Evolutionary conservation across 495 filamentous ascomycete species (phyloP).

Genomic region (Aspergillus affinis): DNA sequence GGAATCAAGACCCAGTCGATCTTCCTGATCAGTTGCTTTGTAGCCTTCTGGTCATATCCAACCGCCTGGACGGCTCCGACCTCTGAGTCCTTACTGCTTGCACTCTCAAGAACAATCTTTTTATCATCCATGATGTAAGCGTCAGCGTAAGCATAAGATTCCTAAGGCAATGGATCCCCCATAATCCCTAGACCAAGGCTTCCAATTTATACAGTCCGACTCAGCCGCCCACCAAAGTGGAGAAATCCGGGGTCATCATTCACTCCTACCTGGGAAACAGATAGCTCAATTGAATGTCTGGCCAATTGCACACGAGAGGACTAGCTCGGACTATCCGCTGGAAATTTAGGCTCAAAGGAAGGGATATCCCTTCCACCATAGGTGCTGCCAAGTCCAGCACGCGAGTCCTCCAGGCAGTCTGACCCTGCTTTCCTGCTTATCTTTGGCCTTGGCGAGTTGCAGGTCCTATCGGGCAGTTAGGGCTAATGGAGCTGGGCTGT

Average conservation of each 20-base stretch:
- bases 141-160: background rate
- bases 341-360: slow-evolving; percentile 19
- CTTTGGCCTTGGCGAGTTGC: slow-evolving; percentile 1
- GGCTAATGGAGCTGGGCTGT: background rate
- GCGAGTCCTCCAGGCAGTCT: slow-evolving; percentile 5
- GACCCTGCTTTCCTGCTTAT: background rate
- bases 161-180: background rate
- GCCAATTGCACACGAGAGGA: background rate
- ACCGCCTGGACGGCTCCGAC: background rate
- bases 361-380: slow-evolving; percentile 3
- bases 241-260: background rate
- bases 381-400: background rate
- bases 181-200: background rate
- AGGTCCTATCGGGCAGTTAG: slow-evolving; percentile 1
- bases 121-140: slow-evolving; percentile 9
- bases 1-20: slow-evolving; percentile 18
- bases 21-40: slow-evolving; percentile 17
- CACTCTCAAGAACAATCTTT: slow-evolving; percentile 8
- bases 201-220: slow-evolving; percentile 8
- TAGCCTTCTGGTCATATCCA: slow-evolving; percentile 2
- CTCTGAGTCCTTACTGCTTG: slow-evolving; percentile 13
- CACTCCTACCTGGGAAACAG: background rate
- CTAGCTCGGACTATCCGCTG: background rate
- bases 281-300: background rate
- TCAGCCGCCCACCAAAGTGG: no score